A percentile compares a stretch with the other conserved stretches of the same genome.
Conservation (phyloP, 768 basidiomycete genomes). For the Clathrus columnatus region DNA sequence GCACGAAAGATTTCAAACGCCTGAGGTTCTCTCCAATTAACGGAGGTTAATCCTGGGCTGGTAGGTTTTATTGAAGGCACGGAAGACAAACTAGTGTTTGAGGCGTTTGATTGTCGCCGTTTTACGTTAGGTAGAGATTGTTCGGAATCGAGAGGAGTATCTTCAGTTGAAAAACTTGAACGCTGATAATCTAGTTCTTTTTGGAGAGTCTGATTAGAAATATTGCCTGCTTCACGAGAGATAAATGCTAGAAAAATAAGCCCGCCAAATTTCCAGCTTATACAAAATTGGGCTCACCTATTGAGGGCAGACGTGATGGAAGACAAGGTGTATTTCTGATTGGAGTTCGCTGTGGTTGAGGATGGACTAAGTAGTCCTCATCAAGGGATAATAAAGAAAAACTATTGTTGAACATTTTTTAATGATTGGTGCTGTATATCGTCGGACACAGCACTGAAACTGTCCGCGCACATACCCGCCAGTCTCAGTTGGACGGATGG, state of each 20-base stretch:
- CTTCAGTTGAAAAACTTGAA: slow-evolving; percentile 23
- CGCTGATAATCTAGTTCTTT: slow-evolving; percentile 43
- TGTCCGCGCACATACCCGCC: too few relatives aligned
- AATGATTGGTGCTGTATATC: too few relatives aligned
- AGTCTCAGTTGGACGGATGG: too few relatives aligned
- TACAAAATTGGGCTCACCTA: slow-evolving; percentile 34
- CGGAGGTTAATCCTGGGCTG: slow-evolving; percentile 1
- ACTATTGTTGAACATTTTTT: slow-evolving; percentile 47
- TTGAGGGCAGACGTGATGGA: slow-evolving; percentile 60
- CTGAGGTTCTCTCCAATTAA: slow-evolving; percentile 27
- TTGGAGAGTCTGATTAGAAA: slow-evolving; percentile 49
- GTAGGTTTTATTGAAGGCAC: neutral
- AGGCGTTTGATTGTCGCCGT: slow-evolving; percentile 15
- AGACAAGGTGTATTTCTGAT: slow-evolving; percentile 47
- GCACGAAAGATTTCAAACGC: slow-evolving; percentile 71
- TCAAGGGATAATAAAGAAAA: slow-evolving; percentile 13
- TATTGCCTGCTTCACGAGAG: slow-evolving; percentile 56
- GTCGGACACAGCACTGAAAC: too few relatives aligned
- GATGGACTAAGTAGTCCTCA: slow-evolving; percentile 15
- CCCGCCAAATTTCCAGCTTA: slow-evolving; percentile 16
- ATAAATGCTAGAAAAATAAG: slow-evolving; percentile 45
- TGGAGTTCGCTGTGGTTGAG: slow-evolving; percentile 29
- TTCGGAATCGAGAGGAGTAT: neutral
- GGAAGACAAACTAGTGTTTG: slow-evolving; percentile 10
- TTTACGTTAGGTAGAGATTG: neutral